A percentile compares a stretch with the other conserved stretches of the same genome.
Evolutionary conservation across 2,329 filamentous ascomycete species (phyloP).

Genomic region (Cadophora gregata): DNA sequence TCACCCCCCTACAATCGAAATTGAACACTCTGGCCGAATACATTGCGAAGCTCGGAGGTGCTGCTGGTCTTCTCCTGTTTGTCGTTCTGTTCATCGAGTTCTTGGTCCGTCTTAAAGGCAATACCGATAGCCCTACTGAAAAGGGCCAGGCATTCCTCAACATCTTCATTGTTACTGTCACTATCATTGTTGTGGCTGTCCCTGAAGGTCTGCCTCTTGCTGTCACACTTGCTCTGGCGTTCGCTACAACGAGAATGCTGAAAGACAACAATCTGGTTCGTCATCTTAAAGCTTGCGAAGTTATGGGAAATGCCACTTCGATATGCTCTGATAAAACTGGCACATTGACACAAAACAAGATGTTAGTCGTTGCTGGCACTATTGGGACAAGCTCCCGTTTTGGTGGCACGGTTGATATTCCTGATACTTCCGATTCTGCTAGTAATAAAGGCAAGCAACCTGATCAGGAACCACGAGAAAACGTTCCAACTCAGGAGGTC

Average conservation of each 20-base stretch:
- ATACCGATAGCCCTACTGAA: slow-evolving; percentile 52
- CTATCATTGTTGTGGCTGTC: slow-evolving; percentile 72
- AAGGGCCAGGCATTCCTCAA: slow-evolving; percentile 68
- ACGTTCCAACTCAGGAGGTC: slow-evolving; percentile 42
- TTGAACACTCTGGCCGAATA: slow-evolving; percentile 79
- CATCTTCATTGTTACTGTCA: slow-evolving; percentile 69
- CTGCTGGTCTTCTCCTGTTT: slow-evolving; percentile 77
- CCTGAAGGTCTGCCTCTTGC: slow-evolving; percentile 71
- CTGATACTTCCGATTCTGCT: slow-evolving; percentile 32
- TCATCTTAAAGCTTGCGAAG: slow-evolving; percentile 70
- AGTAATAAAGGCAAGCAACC: slow-evolving; percentile 37
- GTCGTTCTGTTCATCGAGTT: slow-evolving; percentile 82
- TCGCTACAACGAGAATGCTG: slow-evolving; percentile 70
- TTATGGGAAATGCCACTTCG: slow-evolving; percentile 74
- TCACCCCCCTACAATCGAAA: slow-evolving; percentile 80
- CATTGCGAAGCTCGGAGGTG: slow-evolving; percentile 77
- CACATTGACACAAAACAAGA: slow-evolving; percentile 76
- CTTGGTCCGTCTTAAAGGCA: slow-evolving; percentile 63
- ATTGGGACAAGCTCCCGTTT: slow-evolving; percentile 65
- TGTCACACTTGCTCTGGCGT: slow-evolving; percentile 71
- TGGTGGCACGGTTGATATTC: slow-evolving; percentile 46
- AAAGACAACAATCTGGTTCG: slow-evolving; percentile 76
- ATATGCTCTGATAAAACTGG: slow-evolving; percentile 84
- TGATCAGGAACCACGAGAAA: slow-evolving; percentile 33
- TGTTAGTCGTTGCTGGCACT: slow-evolving; percentile 77